phyloP scores from a whole-genome alignment of 164 flowering plant species.

The Magnolia officinalis region DNA sequence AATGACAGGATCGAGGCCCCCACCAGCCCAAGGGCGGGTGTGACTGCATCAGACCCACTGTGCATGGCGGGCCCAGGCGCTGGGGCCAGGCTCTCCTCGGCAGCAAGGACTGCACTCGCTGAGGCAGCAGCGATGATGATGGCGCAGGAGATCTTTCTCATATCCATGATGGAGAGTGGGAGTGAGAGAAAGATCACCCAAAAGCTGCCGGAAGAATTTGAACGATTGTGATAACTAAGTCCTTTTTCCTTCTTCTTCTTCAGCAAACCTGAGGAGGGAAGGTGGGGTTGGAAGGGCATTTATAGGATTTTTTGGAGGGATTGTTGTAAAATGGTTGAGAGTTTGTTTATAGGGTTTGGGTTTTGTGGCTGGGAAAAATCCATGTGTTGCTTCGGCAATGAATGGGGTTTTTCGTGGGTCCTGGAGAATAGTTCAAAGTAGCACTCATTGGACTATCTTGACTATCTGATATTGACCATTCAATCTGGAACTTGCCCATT shows the following conservation, averaged over 20 bases:
- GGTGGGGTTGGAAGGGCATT: constrained; percentile 9
- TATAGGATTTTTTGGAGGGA: constrained; percentile 5
- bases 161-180: constrained; percentile 32
- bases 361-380: not conserved
- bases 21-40: constrained; percentile 29
- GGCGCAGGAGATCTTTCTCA: constrained; percentile 53
- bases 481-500: too few species aligned
- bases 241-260: not conserved
- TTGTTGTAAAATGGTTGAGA: too few species aligned
- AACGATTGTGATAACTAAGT: not conserved
- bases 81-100: constrained; percentile 7
- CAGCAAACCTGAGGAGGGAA: constrained; percentile 19
- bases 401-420: not conserved
- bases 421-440: too few species aligned
- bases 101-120: constrained; percentile 32
- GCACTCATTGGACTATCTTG: too few species aligned
- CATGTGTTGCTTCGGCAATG: not conserved
- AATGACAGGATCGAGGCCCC: constrained; percentile 35
- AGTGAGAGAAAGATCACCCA: constrained; percentile 5
- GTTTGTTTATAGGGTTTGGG: not conserved
- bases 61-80: constrained; percentile 14
- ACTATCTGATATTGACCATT: too few species aligned
- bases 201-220: constrained; percentile 12
- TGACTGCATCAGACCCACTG: constrained; percentile 9
- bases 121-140: constrained; percentile 47